Evolutionary conservation across 768 basidiomycete genomes (phyloP), one percentile per base, ranked within the genome.

Genomic region (Lactarius tabidus): DNA sequence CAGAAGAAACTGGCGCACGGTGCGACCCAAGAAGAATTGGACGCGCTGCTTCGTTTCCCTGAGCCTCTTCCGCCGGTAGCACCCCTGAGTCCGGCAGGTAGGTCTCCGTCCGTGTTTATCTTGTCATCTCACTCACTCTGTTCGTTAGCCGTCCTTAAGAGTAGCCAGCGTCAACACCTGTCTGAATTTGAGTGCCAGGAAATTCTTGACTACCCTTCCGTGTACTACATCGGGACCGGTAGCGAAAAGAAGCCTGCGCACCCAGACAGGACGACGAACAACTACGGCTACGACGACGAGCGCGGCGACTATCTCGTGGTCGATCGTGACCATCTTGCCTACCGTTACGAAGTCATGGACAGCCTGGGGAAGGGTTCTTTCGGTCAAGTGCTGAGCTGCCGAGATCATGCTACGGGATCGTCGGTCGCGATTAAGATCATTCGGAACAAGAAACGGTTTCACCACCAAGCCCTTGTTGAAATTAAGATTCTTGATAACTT

Each of bases 361-460:
- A 90, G 91, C 4, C 86, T 98, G 45, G 97, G 97, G 55, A 98
- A 98, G 77, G 97, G 97, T 45, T 98, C 96, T 9, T 99, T 99
- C 71, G 97, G 97, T 20, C 97, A 98, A 74, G 97, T 99, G 17
- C 76, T 98, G 23, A 89, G 92, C 73, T 98, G 96, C 75, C 88
- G 96, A 48, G 97, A 98, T 77, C 93, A 98, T 74, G 87, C 86
- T 72, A 94, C 95, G 15, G 97, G 97, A 12, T 85, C 91, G 71
- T 95, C 93, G n/a, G 93, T 98, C 12, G 97, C 97, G 20, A 88
- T 99, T 79, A 99, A 99, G 82, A 98, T 99, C 67, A 98, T 99
- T 71, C 87, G 97, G 45, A 98, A 98, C 80, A 98, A 98, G 82
- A 98, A 98, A 77, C 84, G 97, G 56, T 98, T 98, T 80, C 95